Evolutionary conservation across 768 basidiomycete genomes (phyloP).

Genomic region (Filobasidium floriforme): DNA sequence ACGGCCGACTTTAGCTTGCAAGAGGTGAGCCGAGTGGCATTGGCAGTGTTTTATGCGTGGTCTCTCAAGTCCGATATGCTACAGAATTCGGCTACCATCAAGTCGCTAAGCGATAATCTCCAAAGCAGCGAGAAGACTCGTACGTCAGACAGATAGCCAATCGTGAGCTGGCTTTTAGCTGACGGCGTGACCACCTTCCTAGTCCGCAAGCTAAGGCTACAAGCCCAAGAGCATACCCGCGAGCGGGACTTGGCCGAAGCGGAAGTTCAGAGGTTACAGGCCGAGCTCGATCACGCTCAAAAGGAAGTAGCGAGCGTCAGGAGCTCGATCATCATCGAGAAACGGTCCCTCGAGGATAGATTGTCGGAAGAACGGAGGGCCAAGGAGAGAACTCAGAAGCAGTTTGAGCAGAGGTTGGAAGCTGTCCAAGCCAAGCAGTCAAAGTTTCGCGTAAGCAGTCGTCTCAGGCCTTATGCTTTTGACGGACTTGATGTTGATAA

Average conservation of each 20-base stretch:
- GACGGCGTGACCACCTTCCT: neutral
- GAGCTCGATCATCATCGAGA: slow-evolving; percentile 18
- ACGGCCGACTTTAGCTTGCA: slow-evolving; percentile 4
- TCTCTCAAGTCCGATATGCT: neutral
- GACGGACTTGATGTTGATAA: neutral
- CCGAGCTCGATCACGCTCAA: slow-evolving; percentile 11
- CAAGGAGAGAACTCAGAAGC: slow-evolving; percentile 30
- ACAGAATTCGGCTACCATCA: neutral
- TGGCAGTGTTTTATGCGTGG: neutral
- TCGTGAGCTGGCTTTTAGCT: neutral
- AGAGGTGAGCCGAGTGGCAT: neutral
- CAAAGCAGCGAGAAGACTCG: slow-evolving; percentile 11
- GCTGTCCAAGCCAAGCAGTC: slow-evolving; percentile 29
- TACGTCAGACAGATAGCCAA: neutral
- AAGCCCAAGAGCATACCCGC: slow-evolving; percentile 10
- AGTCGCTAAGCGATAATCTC: slow-evolving; percentile 9
- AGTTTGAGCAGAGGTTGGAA: slow-evolving; percentile 36
- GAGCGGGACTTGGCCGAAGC: slow-evolving; percentile 14
- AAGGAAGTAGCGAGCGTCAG: slow-evolving; percentile 24
- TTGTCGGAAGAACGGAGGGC: slow-evolving; percentile 23
- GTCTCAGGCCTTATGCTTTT: neutral
- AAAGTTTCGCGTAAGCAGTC: slow-evolving; percentile 34
- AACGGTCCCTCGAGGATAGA: slow-evolving; percentile 16
- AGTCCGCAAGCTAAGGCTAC: slow-evolving; percentile 19
- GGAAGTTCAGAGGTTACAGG: neutral